phyloP scores from a whole-genome alignment of 495 filamentous ascomycete species.

The Neurospora terricola region DNA sequence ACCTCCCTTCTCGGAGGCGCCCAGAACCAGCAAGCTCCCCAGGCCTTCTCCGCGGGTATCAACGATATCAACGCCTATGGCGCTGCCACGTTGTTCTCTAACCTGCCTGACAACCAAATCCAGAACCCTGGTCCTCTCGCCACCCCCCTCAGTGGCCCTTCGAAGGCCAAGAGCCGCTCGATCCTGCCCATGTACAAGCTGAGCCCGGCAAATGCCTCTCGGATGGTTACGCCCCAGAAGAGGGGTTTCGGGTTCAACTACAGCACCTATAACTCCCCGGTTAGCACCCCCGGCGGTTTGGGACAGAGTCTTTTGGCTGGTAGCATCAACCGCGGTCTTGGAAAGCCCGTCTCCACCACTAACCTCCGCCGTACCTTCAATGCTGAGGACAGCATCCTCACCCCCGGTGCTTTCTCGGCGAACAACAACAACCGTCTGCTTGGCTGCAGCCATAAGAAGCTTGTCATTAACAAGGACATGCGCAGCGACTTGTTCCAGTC shows the following conservation, averaged over 20 bases:
- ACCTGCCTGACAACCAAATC: conserved; percentile 50
- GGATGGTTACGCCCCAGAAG: conserved; percentile 73
- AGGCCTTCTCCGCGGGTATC: conserved; percentile 66
- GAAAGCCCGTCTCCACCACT: conserved; percentile 54
- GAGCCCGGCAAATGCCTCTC: conserved; percentile 66
- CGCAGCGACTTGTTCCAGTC: conserved; percentile 66
- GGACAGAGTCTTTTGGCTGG: conserved; percentile 58
- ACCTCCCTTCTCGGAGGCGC: conserved; percentile 33
- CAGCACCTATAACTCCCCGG: conserved; percentile 76
- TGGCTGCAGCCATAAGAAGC: conserved; percentile 67
- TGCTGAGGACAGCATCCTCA: conserved; percentile 67
- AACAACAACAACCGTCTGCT: conserved; percentile 48
- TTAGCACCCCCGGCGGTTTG: conserved; percentile 57
- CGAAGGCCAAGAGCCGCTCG: conserved; percentile 61
- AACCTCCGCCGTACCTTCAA: conserved; percentile 51
- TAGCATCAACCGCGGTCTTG: conserved; percentile 43
- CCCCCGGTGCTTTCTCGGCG: conserved; percentile 75
- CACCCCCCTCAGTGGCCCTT: conserved; percentile 66
- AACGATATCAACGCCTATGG: conserved; percentile 74
- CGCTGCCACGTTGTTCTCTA: conserved; percentile 66
- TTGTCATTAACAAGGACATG: conserved; percentile 81
- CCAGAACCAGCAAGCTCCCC: conserved; percentile 38
- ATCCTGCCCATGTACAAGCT: conserved; percentile 82
- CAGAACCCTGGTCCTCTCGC: conserved; percentile 73
- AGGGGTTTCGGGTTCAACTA: conserved; percentile 81